Conservation (phyloP, 805 yeast species). For the Isabelozyma gotoi region DNA sequence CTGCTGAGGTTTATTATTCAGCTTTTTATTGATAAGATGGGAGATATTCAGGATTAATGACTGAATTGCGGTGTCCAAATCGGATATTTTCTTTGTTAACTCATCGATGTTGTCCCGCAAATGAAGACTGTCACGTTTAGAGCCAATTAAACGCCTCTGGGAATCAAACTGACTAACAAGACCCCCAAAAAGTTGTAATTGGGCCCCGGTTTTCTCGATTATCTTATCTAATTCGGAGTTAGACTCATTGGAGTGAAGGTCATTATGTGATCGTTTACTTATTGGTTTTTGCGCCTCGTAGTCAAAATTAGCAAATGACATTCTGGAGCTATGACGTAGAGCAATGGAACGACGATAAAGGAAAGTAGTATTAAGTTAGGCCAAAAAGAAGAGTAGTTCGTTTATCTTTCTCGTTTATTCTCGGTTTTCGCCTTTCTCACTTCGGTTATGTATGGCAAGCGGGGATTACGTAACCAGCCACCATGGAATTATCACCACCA, state of each 20-base stretch:
- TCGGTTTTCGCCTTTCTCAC: too few relatives aligned
- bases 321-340: conserved; percentile 13
- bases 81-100: conserved; percentile 28
- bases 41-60: conserved; percentile 27
- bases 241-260: conserved; percentile 3
- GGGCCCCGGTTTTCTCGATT: conserved; percentile 35
- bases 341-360: not conserved
- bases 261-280: conserved; percentile 3
- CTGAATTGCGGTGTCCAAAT: conserved; percentile 31
- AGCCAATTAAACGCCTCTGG: conserved; percentile 50
- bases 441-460: too few relatives aligned
- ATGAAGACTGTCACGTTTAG: conserved; percentile 44
- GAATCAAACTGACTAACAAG: conserved; percentile 52
- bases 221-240: conserved; percentile 31
- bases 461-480: too few relatives aligned
- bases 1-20: conserved; percentile 13
- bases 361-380: not conserved
- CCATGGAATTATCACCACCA: too few relatives aligned
- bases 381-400: too few relatives aligned
- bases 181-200: conserved; percentile 46
- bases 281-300: conserved; percentile 46
- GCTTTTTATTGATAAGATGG: conserved; percentile 25
- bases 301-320: conserved; percentile 58
- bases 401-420: too few relatives aligned
- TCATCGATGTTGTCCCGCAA: conserved; percentile 37